phyloP scores from a whole-genome alignment of 176 grass and related monocot genomes.

The Cenchrus fungigraminus region DNA sequence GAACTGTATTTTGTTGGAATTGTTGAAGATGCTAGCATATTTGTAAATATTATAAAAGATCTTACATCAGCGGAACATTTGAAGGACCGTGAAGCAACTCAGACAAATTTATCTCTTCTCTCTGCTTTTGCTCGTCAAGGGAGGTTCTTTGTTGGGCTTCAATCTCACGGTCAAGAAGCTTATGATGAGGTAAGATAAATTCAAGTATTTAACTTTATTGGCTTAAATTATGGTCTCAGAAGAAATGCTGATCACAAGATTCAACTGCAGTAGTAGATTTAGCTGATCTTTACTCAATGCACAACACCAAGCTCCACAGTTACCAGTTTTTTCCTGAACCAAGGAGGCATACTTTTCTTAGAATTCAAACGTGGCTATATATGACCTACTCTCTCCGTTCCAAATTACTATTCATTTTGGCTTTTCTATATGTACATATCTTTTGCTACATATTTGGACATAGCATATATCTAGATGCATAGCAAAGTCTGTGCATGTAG shows the following conservation, averaged over 20 bases:
- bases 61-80: constrained; percentile 82
- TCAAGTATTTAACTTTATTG: constrained; percentile 25
- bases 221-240: constrained; percentile 7
- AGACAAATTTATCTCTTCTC: constrained; percentile 97
- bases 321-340: constrained; percentile 22
- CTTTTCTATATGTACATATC: no score
- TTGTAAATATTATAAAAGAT: constrained; percentile 96
- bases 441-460: no score
- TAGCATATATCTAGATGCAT: no score
- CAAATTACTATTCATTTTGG: no score
- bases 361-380: not conserved
- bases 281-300: constrained; percentile 18
- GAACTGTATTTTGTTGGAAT: constrained; percentile 98
- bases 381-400: not conserved
- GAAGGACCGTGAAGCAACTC: constrained; percentile 93
- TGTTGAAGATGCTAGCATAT: constrained; percentile 81
- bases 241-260: constrained; percentile 8
- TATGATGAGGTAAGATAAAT: constrained; percentile 74
- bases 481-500: no score
- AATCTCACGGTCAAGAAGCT: constrained; percentile 63
- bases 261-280: constrained; percentile 12
- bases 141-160: constrained; percentile 76
- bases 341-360: constrained; percentile 17
- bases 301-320: constrained; percentile 3
- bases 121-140: constrained; percentile 90